Conservation (phyloP, 495 filamentous ascomycete genomes). For the Xylaria intraflava region DNA sequence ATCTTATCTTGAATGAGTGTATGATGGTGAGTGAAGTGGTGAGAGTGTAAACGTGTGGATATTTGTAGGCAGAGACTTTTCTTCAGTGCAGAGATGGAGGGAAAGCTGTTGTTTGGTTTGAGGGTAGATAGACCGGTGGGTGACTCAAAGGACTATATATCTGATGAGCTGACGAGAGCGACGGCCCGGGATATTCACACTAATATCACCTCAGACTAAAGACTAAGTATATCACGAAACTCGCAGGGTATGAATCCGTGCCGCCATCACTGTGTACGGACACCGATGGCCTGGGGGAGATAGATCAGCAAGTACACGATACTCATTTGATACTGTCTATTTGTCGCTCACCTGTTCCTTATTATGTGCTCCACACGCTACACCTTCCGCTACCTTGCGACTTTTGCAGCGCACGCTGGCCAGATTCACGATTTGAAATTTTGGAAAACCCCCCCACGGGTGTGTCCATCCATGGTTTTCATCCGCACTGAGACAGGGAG, state of each 20-base stretch:
- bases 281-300: not conserved
- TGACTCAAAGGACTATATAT: constrained; percentile 10
- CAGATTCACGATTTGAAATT: constrained; percentile 2
- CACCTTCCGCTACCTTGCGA: not conserved
- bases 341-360: not conserved
- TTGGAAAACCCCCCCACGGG: not conserved
- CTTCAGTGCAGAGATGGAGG: not conserved
- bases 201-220: not conserved
- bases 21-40: not conserved
- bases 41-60: not conserved
- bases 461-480: not conserved
- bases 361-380: not conserved
- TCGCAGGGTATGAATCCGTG: not conserved
- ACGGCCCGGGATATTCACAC: not conserved
- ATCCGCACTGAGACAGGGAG: not conserved
- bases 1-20: not conserved
- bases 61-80: not conserved
- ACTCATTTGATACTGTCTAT: not conserved
- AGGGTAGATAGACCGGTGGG: not conserved
- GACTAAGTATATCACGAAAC: not conserved
- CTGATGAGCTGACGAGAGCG: constrained; percentile 7
- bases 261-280: not conserved
- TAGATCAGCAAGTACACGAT: not conserved
- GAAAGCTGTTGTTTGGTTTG: not conserved
- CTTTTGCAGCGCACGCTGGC: too few species aligned